Conservation (phyloP, 371 early-diverging fungal genomes). For the Batkoa obscura region DNA sequence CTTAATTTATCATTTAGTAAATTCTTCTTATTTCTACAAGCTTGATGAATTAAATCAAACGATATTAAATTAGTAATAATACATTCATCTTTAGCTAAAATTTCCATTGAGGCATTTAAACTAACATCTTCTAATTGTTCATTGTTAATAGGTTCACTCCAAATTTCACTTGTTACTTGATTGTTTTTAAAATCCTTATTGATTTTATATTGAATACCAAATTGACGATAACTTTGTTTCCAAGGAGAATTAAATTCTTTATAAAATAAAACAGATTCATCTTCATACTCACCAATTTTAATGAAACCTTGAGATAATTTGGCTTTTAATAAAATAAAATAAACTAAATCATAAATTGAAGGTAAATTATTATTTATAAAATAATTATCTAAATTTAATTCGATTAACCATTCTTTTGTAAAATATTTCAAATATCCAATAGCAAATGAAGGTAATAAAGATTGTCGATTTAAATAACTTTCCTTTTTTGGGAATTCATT, state of each 20-base stretch:
- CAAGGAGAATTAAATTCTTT: too few relatives aligned
- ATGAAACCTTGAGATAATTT: conserved; percentile 39
- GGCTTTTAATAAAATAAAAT: conserved; percentile 32
- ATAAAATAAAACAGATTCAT: conserved; percentile 37
- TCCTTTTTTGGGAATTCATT: neutral
- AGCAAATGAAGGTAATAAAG: neutral
- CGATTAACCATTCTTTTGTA: conserved; percentile 48
- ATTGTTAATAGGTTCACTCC: conserved; percentile 43
- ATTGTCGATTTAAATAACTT: neutral
- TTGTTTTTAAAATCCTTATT: conserved; percentile 26
- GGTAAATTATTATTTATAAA: conserved; percentile 19
- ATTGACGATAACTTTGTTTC: conserved; percentile 9
- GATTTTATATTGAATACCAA: conserved; percentile 39
- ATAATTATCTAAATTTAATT: conserved; percentile 19
- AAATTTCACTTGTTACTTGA: conserved; percentile 41
- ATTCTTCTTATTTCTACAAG: neutral
- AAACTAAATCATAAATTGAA: conserved; percentile 42
- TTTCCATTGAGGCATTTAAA: conserved; percentile 22
- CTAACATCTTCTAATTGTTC: conserved; percentile 10
- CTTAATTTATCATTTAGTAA: neutral
- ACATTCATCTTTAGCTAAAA: conserved; percentile 26
- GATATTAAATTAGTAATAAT: conserved; percentile 38
- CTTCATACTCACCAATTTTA: conserved; percentile 23
- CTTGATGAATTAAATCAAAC: conserved; percentile 42
- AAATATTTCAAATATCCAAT: conserved; percentile 32